phyloP scores from a whole-genome alignment of 164 flowering plant species.

The Kingdonia uniflora region DNA sequence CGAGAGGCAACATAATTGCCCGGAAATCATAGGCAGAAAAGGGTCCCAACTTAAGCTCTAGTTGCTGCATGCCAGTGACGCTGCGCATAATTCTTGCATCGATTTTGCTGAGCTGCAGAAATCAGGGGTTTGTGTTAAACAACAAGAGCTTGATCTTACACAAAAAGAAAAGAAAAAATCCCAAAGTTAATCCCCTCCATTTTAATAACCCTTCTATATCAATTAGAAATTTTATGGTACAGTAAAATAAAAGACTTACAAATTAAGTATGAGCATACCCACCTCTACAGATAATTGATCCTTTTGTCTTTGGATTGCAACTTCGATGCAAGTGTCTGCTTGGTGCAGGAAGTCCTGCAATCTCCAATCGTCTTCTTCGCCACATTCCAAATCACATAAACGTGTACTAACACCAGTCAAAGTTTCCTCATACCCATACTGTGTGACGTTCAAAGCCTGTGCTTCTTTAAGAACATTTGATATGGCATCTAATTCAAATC shows the following conservation, averaged over 20 bases:
- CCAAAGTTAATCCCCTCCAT: no score
- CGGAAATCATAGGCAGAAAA: slow-evolving; percentile 64
- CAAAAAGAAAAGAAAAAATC: no score
- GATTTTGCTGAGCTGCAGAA: slow-evolving; percentile 80
- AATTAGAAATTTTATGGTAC: no score
- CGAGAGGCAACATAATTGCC: slow-evolving; percentile 55
- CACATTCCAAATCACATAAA: slow-evolving; percentile 65
- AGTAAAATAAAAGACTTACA: no score
- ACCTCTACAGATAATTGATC: slow-evolving; percentile 82
- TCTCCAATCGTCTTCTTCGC: slow-evolving; percentile 76
- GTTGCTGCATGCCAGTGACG: slow-evolving; percentile 65
- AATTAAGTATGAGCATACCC: slow-evolving; percentile 10
- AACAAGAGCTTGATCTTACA: no score
- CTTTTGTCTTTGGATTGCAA: slow-evolving; percentile 75
- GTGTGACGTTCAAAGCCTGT: slow-evolving; percentile 50
- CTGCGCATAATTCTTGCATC: slow-evolving; percentile 74
- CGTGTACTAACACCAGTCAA: slow-evolving; percentile 48
- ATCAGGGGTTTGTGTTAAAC: slow-evolving; percentile 8
- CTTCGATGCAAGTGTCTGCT: slow-evolving; percentile 60
- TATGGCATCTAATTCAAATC: slow-evolving; percentile 75
- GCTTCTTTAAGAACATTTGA: slow-evolving; percentile 70
- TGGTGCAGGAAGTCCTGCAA: slow-evolving; percentile 60
- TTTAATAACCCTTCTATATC: no score
- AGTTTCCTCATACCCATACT: slow-evolving; percentile 60
- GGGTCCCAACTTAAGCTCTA: slow-evolving; percentile 71